These are phyloP conservation scores for Cutaneotrichosporon sp. DNA, from an alignment of 1,284 basidiomycete genomes.

Conservation along the genomic window DNA sequence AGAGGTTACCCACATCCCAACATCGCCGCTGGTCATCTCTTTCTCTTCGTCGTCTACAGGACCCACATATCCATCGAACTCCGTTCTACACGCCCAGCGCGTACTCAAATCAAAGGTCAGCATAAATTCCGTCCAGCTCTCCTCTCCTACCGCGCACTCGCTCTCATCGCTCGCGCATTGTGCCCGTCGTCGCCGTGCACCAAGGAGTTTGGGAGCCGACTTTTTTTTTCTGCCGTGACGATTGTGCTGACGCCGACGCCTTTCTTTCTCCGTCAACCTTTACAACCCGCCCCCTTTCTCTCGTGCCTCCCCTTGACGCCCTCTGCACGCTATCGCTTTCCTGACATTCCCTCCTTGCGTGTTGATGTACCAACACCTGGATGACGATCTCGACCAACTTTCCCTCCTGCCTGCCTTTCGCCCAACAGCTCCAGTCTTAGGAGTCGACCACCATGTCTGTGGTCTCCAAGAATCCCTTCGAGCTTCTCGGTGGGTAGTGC, in stretches of 20 bases:
- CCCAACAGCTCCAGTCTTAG: constrained; percentile 15
- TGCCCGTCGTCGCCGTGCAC: too few species aligned
- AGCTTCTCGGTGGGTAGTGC: constrained; percentile 47
- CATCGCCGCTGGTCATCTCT: not conserved
- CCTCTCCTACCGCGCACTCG: not conserved
- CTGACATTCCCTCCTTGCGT: too few species aligned
- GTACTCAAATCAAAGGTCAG: constrained; percentile 17
- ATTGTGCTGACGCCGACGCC: too few species aligned
- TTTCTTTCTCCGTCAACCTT: too few species aligned
- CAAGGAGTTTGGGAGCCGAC: too few species aligned
- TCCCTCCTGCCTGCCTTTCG: not conserved
- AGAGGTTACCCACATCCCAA: too few species aligned
- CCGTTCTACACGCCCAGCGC: constrained; percentile 10
- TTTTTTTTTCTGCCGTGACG: too few species aligned
- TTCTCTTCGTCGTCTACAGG: constrained; percentile 15
- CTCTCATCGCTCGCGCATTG: too few species aligned
- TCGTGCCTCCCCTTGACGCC: too few species aligned
- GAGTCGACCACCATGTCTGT: constrained; percentile 45
- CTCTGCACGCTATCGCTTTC: too few species aligned
- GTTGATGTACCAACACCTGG: too few species aligned
- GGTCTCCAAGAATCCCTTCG: constrained; percentile 50
- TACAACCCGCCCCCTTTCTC: too few species aligned
- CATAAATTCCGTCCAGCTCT: constrained; percentile 1
- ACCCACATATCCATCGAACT: constrained; percentile 10
- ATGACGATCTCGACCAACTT: not conserved